A percentile compares a stretch with the other conserved stretches of the same genome.
Evolutionary conservation across 441 rosid genomes (phyloP).

Genomic region (Euphorbia schlechtendalii): DNA sequence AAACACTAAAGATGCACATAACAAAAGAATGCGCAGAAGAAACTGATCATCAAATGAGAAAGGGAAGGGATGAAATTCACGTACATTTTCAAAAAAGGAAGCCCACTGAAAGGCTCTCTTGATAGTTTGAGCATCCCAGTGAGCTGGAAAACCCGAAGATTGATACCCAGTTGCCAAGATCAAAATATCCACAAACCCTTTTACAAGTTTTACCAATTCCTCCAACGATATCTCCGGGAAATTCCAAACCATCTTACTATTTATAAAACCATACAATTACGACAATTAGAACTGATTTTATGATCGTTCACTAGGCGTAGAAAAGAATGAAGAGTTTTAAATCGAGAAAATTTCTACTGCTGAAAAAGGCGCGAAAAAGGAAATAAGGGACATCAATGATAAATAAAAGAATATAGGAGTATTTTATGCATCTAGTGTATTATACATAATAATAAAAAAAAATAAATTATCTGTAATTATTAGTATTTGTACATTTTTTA

Average conservation of each 20-base stretch:
- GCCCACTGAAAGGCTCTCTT: constrained; percentile 75
- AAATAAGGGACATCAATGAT: not conserved
- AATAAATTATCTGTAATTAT: no score
- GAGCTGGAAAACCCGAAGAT: constrained; percentile 60
- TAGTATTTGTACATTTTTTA: no score
- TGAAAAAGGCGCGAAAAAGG: not conserved
- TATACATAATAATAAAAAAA: no score
- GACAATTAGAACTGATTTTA: not conserved
- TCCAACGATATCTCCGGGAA: constrained; percentile 51
- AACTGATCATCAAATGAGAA: not conserved
- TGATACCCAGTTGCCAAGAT: constrained; percentile 72
- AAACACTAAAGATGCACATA: not conserved
- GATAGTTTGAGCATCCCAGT: constrained; percentile 59
- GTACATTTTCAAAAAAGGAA: constrained; percentile 64
- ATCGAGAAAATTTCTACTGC: not conserved
- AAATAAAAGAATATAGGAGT: no score
- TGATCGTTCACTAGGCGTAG: not conserved
- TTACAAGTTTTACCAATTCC: constrained; percentile 48
- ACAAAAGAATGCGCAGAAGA: not conserved
- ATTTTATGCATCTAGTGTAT: no score
- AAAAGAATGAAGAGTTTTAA: not conserved
- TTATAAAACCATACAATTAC: not conserved
- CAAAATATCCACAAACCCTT: constrained; percentile 74
- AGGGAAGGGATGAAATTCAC: constrained; percentile 6
- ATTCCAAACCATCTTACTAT: constrained; percentile 54